phyloP scores from a whole-genome alignment of 768 basidiomycete genomes.

The Butyriboletus loyo region DNA sequence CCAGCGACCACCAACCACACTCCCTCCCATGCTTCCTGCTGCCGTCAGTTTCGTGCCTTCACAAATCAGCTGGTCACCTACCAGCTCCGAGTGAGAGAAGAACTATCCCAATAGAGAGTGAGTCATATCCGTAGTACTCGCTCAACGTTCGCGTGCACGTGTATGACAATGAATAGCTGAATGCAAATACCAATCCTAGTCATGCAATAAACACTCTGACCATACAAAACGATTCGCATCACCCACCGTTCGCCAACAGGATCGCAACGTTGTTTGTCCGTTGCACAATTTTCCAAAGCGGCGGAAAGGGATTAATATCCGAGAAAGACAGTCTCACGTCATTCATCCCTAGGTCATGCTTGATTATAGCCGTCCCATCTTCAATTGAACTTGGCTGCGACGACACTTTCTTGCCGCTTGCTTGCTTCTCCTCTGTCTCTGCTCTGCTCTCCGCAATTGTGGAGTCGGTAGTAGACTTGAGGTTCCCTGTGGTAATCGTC shows the following conservation, averaged over 20 bases:
- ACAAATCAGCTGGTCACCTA: conserved; percentile 25
- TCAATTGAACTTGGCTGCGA: conserved; percentile 19
- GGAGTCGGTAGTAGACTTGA: conserved; percentile 22
- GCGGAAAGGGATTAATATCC: conserved; percentile 75
- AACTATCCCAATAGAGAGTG: conserved; percentile 72
- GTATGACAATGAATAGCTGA: conserved; percentile 68
- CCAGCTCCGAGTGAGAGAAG: conserved; percentile 74
- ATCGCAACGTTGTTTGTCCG: conserved; percentile 67
- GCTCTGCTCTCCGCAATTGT: conserved; percentile 13
- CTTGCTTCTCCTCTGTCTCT: conserved; percentile 10
- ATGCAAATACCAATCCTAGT: conserved; percentile 67
- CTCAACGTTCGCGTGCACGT: conserved; percentile 71
- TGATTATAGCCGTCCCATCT: conserved; percentile 17
- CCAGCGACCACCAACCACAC: conserved; percentile 56
- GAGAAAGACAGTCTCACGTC: conserved; percentile 54
- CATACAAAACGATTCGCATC: not conserved
- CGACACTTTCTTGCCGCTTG: conserved; percentile 13
- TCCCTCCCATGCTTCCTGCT: conserved; percentile 49
- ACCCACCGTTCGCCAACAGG: conserved; percentile 36
- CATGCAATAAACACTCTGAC: conserved; percentile 6
- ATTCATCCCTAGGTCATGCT: conserved; percentile 10
- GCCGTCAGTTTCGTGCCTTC: not conserved
- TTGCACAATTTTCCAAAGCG: conserved; percentile 55
- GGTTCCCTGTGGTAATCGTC: conserved; percentile 22
- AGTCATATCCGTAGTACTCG: conserved; percentile 57